phyloP scores from a whole-genome alignment of 176 grass and related monocot species.

The Zizania latifolia region DNA sequence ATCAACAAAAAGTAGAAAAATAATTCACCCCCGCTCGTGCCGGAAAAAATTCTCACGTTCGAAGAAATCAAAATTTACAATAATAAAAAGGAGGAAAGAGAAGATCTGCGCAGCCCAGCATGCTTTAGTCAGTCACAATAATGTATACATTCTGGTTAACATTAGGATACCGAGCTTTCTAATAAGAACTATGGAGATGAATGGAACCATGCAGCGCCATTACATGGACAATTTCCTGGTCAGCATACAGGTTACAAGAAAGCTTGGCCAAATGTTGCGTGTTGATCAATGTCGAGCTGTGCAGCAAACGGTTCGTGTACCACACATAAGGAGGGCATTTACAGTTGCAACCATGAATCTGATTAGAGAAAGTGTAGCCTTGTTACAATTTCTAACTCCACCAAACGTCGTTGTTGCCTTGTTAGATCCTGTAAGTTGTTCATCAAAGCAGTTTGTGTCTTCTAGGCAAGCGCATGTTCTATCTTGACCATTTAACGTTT shows the following conservation, averaged over 20 bases:
- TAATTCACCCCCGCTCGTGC: no score
- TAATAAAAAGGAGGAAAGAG: no score
- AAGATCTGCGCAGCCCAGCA: neutral
- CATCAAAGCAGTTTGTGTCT: neutral
- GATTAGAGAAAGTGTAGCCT: neutral
- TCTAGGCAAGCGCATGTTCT: neutral
- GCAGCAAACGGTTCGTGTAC: neutral
- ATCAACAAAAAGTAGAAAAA: no score
- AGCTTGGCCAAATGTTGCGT: neutral
- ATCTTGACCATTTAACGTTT: neutral
- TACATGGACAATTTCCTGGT: neutral
- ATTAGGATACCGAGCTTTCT: no score
- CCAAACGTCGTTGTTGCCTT: neutral
- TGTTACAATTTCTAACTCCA: neutral
- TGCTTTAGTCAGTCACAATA: no score
- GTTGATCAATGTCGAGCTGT: neutral
- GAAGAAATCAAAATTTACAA: neutral
- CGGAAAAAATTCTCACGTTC: no score
- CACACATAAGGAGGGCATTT: neutral
- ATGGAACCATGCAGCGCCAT: neutral
- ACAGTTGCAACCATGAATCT: constrained; percentile 9
- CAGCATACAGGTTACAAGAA: neutral
- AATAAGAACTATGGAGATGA: neutral
- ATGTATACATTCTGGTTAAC: neutral
- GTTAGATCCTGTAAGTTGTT: neutral